Evolutionary conservation across 148 eudicot genomes (phyloP), one percentile per base, ranked within the genome.

Genomic region (Nyssa sinensis): DNA sequence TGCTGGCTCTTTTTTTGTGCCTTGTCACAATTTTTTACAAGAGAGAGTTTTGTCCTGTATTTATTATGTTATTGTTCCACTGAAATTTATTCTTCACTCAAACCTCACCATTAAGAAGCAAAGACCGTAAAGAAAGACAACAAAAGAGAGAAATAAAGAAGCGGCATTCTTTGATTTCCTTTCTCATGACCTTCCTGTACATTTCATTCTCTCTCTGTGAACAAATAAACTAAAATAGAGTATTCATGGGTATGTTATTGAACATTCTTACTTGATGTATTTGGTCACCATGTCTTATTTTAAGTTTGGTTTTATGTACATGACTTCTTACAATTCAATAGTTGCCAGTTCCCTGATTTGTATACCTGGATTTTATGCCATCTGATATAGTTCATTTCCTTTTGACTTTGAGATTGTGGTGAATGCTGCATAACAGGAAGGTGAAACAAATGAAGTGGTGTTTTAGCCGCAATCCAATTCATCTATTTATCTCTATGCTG

Each of bases 21-120:
- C 68, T 67, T 39, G 24, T 51, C 64, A 32, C 68, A 28, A 14
- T n/a, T 59, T 67, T 69, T 60, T 21, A 4, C 7, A 23, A 62
- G 66, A 2, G 55, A 70, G 28, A n/a, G 33, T 77, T 70, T 55
- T 55, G 59, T 55, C 24, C 24, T 62, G 74, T 69, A 77, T 77
- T 44, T 63, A 49, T 25, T 29, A 61, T 31, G 58, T 67, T 28
- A 30, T 41, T 62, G 33, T 62, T 27, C 67, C 66, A 41, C 19
- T 39, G 24, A 37, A 39, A 7, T 3, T 41, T 60, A 62, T 23
- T 60, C 27, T 68, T 66, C n/a, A 33, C 51, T 49, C 31, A 0
- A 30, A 3, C 51, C 51, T 44, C 51, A 12, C 51, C 17, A 55
- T 19, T 55, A 17, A 55, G 23, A 55, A 19, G 59, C 59, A 55